Conservation (phyloP, 306 rosid genomes). For the Abrus precatorius region DNA sequence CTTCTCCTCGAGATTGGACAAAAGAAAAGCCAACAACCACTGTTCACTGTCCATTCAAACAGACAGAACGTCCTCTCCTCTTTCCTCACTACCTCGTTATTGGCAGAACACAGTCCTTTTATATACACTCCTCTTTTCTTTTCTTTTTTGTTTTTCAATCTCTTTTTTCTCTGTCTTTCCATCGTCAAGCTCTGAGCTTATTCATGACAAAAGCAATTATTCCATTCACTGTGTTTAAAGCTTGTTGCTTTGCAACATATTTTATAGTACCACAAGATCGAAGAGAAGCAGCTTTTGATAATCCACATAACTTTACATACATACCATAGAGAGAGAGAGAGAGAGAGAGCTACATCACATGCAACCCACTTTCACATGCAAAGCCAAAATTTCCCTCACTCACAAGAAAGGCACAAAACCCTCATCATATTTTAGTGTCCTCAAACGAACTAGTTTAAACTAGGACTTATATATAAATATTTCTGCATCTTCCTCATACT, state of each 20-base stretch:
- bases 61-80: conserved; percentile 56
- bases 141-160: conserved; percentile 44
- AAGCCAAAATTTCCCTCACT: conserved; percentile 80
- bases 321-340: conserved; percentile 22
- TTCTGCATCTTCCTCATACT: conserved; percentile 21
- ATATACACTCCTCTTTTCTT: conserved; percentile 34
- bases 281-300: conserved; percentile 56
- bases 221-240: conserved; percentile 55
- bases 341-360: conserved; percentile 45
- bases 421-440: conserved; percentile 29
- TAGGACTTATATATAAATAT: not conserved
- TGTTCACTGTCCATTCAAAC: conserved; percentile 52
- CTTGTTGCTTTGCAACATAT: conserved; percentile 51
- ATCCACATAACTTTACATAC: conserved; percentile 54
- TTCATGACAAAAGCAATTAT: conserved; percentile 64
- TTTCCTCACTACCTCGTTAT: conserved; percentile 51
- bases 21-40: conserved; percentile 29
- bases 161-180: conserved; percentile 46
- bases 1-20: conserved; percentile 47
- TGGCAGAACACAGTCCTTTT: conserved; percentile 59
- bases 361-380: conserved; percentile 63
- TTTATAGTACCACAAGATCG: conserved; percentile 50
- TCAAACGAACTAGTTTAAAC: conserved; percentile 16
- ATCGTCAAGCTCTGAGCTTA: conserved; percentile 52
- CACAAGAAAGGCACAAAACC: conserved; percentile 80